Evolutionary conservation across 148 eudicot species (phyloP).

Genomic region (Fagopyrum tataricum): DNA sequence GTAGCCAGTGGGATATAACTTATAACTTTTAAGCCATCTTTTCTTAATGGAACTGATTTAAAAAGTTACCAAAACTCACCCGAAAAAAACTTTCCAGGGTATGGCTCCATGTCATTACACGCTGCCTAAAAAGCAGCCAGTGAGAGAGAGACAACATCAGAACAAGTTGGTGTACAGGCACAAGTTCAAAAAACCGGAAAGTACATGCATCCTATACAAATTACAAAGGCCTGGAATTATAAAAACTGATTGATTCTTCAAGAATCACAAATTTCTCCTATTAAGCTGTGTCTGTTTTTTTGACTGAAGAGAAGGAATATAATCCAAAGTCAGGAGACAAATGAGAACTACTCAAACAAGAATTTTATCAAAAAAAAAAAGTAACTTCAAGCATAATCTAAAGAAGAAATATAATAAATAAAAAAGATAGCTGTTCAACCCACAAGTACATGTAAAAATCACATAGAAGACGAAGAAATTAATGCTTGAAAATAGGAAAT

Average conservation of each 20-base stretch:
- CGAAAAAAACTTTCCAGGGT: background rate
- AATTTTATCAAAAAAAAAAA: background rate
- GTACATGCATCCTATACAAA: background rate
- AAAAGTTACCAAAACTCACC: background rate
- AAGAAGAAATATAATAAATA: background rate
- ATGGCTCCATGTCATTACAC: slow-evolving; percentile 10
- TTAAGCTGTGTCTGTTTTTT: background rate
- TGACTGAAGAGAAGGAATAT: background rate
- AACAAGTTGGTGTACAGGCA: background rate
- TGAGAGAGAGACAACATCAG: background rate
- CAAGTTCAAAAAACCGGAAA: background rate
- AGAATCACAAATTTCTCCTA: background rate
- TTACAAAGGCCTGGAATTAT: background rate
- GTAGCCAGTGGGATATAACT: background rate
- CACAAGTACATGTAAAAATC: background rate
- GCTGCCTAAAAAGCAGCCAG: slow-evolving; percentile 6
- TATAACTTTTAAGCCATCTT: too few relatives aligned
- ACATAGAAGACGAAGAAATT: background rate
- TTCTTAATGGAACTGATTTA: background rate
- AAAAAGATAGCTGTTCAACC: background rate
- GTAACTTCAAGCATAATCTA: background rate
- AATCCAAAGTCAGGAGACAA: background rate
- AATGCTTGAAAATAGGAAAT: background rate
- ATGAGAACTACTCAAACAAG: background rate
- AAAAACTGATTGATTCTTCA: background rate